A percentile compares a stretch with the other conserved stretches of the same genome.
Conservation (phyloP, 1,284 basidiomycete species). For the Exsudoporus floridanus region DNA sequence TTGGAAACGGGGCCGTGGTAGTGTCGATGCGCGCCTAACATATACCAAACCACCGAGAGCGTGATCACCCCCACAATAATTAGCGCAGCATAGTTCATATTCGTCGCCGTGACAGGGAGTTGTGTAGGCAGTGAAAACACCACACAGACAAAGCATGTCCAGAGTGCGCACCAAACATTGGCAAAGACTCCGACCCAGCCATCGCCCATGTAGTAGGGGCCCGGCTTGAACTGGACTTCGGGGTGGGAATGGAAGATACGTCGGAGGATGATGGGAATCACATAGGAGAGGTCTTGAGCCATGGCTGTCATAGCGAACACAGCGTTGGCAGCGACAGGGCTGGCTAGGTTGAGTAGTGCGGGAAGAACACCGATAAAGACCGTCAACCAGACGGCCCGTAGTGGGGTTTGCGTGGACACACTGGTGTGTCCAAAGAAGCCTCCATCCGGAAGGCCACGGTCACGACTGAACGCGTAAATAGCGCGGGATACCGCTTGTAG, state of each 20-base stretch:
- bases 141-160: slow-evolving; percentile 69
- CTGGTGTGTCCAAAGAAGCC: slow-evolving; percentile 78
- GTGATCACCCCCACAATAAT: slow-evolving; percentile 26
- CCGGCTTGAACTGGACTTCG: slow-evolving; percentile 82
- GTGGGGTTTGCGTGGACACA: slow-evolving; percentile 67
- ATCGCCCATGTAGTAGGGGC: slow-evolving; percentile 83
- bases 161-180: slow-evolving; percentile 67
- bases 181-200: slow-evolving; percentile 64
- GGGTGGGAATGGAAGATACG: slow-evolving; percentile 77
- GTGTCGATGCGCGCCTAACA: slow-evolving; percentile 26
- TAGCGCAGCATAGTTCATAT: slow-evolving; percentile 78
- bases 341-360: slow-evolving; percentile 75
- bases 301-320: slow-evolving; percentile 82
- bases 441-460: slow-evolving; percentile 78
- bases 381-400: slow-evolving; percentile 81
- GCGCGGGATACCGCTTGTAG: slow-evolving; percentile 87
- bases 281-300: slow-evolving; percentile 68
- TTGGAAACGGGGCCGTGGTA: slow-evolving; percentile 31
- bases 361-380: slow-evolving; percentile 71
- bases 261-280: slow-evolving; percentile 73
- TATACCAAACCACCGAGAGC: slow-evolving; percentile 32
- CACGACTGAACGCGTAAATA: slow-evolving; percentile 88
- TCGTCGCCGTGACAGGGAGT: slow-evolving; percentile 62
- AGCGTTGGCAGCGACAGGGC: slow-evolving; percentile 76
- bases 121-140: slow-evolving; percentile 74